Evolutionary conservation across 208 protist species (phyloP), one percentile per base, ranked within the genome.

Genomic region (Crithidia bombi): DNA sequence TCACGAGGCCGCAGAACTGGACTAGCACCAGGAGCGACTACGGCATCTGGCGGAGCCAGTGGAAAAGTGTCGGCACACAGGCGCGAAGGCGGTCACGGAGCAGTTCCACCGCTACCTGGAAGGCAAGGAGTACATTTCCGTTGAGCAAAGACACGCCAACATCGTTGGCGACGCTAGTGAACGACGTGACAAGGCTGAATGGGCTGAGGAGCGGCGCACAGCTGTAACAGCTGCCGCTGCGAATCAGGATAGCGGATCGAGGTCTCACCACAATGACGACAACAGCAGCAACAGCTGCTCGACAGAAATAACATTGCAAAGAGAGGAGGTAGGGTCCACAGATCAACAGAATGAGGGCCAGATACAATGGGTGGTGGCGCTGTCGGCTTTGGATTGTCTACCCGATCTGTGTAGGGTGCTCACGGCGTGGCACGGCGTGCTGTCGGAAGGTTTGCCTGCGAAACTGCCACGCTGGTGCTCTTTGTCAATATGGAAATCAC

Each of bases 301-400:
- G 21, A 51, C 21, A 17, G 10, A 5, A 5, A 28, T 30, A 17
- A 5, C 7, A 51, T 23, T 17, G 4, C 10, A 3, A 51, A 14
- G 14, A 7, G 7, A 28, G 3, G 14, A 28, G 14, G 30, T 7
- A 1, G 19, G 23, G 17, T 41, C 17, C 28, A 36, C 15, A 11
- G 15, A n/a, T n/a, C 30, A 9, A 4, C 25, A 49, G 1, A 26
- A 26, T 6, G 51, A 36, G 33, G 43, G 2, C 2, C 12, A 35
- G 14, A 52, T 81, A 33, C 61, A 71, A 3, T 81, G 76, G 76
- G 65, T 81, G 30, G 76, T 81, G 44, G 30, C 70, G 21, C 46
- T 54, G 12, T 49, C n/a, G 52, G 33, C 11, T 77, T 1, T 28
- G n/a, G 10, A 30, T 23, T 19, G 9, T 25, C 14, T 14, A 23